phyloP scores from a whole-genome alignment of 192 early-diverging fungal genomes.

The Coemansia sp. region DNA sequence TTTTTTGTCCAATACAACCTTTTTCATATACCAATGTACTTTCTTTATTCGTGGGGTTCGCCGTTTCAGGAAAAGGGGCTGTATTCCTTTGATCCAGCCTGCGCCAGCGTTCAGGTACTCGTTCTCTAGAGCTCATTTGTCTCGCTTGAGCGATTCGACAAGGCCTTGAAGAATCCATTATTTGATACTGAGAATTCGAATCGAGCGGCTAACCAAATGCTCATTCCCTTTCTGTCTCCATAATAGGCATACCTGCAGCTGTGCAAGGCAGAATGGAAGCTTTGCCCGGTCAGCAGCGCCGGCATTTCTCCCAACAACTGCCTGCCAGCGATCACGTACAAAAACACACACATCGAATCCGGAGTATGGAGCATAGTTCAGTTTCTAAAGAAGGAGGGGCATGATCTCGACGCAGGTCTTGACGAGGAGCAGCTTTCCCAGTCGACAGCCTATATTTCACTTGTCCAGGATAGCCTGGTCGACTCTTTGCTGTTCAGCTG shows the following conservation, averaged over 20 bases:
- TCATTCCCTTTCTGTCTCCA: neutral
- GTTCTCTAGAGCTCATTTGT: neutral
- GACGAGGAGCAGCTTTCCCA: constrained; percentile 40
- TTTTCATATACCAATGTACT: constrained; percentile 28
- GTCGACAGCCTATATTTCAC: constrained; percentile 54
- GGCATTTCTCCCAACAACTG: constrained; percentile 34
- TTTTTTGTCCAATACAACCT: too few species aligned
- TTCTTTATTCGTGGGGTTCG: constrained; percentile 48
- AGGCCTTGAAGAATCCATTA: too few species aligned
- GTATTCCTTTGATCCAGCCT: constrained; percentile 43
- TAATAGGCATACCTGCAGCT: constrained; percentile 45
- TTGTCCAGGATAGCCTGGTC: constrained; percentile 74
- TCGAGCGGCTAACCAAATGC: too few species aligned
- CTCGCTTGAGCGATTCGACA: neutral
- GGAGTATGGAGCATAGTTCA: constrained; percentile 43
- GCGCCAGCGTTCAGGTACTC: constrained; percentile 40
- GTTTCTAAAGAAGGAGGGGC: constrained; percentile 36
- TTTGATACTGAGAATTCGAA: too few species aligned
- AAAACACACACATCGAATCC: constrained; percentile 29
- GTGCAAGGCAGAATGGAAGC: constrained; percentile 43
- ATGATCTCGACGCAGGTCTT: constrained; percentile 18
- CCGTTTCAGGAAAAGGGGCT: constrained; percentile 35
- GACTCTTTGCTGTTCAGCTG: constrained; percentile 80
- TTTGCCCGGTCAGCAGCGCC: constrained; percentile 28
- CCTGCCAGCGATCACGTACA: constrained; percentile 25